A percentile compares a stretch with the other conserved stretches of the same genome.
Evolutionary conservation across 257 asterid genomes (phyloP).

Genomic region (Lavandula angustifolia): DNA sequence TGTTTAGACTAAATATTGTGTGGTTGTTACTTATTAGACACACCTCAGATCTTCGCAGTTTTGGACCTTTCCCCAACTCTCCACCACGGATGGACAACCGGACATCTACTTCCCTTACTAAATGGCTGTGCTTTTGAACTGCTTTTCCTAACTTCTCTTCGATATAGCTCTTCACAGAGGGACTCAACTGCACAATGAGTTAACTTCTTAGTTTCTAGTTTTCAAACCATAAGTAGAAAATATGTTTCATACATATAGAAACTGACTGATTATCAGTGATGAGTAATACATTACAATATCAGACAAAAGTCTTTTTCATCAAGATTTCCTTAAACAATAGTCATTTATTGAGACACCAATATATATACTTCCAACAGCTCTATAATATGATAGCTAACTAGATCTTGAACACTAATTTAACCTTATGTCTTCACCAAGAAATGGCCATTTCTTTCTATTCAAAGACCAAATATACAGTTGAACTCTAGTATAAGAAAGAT

Average conservation of each 20-base stretch:
- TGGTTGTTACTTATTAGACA: background rate
- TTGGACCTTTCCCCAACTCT: constrained; percentile 88
- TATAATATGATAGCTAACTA: background rate
- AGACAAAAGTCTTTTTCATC: background rate
- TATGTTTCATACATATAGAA: background rate
- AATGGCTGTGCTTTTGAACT: constrained; percentile 80
- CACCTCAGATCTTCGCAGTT: constrained; percentile 86
- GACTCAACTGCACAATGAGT: constrained; percentile 53
- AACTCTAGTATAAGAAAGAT: constrained; percentile 9
- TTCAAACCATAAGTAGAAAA: background rate
- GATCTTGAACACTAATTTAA: constrained; percentile 1
- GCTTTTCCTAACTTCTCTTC: constrained; percentile 94
- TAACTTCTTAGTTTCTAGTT: constrained; percentile 3
- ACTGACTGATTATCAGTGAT: background rate
- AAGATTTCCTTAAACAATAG: background rate
- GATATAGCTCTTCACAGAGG: constrained; percentile 72
- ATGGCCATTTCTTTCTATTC: background rate
- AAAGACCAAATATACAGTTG: background rate
- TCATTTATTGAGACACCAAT: background rate
- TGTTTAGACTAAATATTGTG: background rate
- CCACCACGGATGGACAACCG: constrained; percentile 89
- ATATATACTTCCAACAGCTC: background rate
- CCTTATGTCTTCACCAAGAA: background rate
- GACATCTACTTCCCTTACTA: constrained; percentile 90
- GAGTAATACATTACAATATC: background rate